Percentiles rank a stretch among this genome's conserved stretches.
These are phyloP conservation scores for Marasmius fiardii DNA, from an alignment of 1,284 basidiomycete genomes.

Conservation along the genomic window DNA sequence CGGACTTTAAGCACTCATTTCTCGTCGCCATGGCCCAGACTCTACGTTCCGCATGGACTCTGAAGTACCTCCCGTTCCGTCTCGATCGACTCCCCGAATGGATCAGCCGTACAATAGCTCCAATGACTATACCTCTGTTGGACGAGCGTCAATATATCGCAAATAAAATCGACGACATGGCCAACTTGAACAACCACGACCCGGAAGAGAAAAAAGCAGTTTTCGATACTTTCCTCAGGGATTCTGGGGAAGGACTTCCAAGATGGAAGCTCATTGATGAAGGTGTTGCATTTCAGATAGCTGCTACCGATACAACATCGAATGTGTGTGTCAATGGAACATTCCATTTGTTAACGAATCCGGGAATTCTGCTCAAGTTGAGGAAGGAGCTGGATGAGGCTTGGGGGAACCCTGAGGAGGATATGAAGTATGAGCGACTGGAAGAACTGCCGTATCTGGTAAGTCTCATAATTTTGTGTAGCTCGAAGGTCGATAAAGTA, in stretches of 20 bases:
- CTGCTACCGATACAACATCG: slow-evolving; percentile 12
- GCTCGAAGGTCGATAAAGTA: background rate
- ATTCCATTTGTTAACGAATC: slow-evolving; percentile 11
- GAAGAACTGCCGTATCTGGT: slow-evolving; percentile 20
- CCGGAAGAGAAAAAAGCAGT: no score
- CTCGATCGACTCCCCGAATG: background rate
- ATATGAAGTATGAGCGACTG: slow-evolving; percentile 2
- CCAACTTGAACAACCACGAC: background rate
- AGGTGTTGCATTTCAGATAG: slow-evolving; percentile 7
- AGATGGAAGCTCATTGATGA: slow-evolving; percentile 13
- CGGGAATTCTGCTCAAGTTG: background rate
- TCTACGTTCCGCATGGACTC: slow-evolving; percentile 12
- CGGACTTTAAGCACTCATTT: slow-evolving; percentile 20
- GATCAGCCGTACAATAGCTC: background rate
- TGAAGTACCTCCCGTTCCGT: slow-evolving; percentile 17
- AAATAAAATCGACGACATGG: background rate
- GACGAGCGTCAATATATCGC: background rate
- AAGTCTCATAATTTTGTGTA: background rate
- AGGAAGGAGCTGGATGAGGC: no score
- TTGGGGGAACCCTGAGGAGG: slow-evolving; percentile 14
- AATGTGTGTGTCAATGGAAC: slow-evolving; percentile 11
- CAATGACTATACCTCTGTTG: no score
- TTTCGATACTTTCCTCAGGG: background rate
- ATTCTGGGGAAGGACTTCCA: background rate
- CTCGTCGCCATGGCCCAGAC: slow-evolving; percentile 13